Evolutionary conservation across 768 basidiomycete genomes (phyloP).

Genomic region (Cystofilobasidium ferigula): DNA sequence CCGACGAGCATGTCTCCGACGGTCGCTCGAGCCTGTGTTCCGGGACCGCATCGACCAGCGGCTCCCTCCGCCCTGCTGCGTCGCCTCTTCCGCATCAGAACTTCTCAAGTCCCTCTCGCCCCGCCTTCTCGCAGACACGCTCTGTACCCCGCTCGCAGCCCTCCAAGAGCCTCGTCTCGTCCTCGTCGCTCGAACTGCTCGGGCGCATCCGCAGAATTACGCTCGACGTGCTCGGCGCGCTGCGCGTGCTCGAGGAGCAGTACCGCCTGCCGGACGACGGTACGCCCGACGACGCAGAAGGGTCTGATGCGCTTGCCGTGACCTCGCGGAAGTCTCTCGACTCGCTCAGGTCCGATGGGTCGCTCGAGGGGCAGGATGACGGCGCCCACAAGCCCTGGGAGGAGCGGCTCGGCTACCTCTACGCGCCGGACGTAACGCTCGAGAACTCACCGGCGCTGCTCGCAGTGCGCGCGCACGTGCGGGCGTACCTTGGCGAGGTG

Average conservation of each 20-base stretch:
- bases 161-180: no score
- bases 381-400: not conserved
- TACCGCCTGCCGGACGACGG: conserved; percentile 50
- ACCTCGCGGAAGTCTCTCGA: no score
- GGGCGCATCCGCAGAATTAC: conserved; percentile 62
- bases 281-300: no score
- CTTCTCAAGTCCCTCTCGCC: conserved; percentile 35
- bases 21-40: not conserved
- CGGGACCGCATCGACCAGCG: not conserved
- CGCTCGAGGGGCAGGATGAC: no score
- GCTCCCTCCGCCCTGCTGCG: conserved; percentile 4
- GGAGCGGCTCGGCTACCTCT: conserved; percentile 12
- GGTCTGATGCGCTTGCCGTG: no score
- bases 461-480: conserved; percentile 10
- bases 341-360: no score
- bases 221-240: conserved; percentile 66
- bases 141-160: not conserved
- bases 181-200: conserved; percentile 46
- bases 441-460: not conserved
- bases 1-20: conserved; percentile 44
- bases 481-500: conserved; percentile 25
- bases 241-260: conserved; percentile 72
- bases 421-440: conserved; percentile 6
- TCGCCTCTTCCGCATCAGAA: conserved; percentile 15
- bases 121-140: conserved; percentile 25